A percentile compares a stretch with the other conserved stretches of the same genome.
Evolutionary conservation across 1,284 basidiomycete genomes (phyloP).

Genomic region (Lentinula novae-zelandiae): DNA sequence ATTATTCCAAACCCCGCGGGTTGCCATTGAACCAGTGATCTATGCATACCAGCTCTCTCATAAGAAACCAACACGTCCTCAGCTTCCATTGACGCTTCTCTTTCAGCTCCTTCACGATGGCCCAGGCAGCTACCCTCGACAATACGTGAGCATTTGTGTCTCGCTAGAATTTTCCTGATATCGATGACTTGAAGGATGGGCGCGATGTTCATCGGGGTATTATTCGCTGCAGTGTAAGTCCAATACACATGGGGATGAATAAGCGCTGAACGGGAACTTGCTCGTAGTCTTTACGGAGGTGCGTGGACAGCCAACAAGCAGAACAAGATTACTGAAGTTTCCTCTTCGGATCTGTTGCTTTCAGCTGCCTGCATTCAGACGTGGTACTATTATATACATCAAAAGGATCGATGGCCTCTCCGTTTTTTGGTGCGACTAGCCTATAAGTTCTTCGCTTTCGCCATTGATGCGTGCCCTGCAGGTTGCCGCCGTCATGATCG

Average conservation of each 20-base stretch:
- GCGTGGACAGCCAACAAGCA: too few relatives aligned
- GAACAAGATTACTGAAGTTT: not conserved
- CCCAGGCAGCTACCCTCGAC: not conserved
- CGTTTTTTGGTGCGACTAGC: not conserved
- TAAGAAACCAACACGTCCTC: not conserved
- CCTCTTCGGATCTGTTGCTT: not conserved
- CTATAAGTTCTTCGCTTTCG: not conserved
- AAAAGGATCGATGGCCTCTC: slow-evolving; percentile 6
- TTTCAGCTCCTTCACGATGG: not conserved
- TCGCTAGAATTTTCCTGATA: not conserved
- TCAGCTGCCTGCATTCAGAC: slow-evolving; percentile 2
- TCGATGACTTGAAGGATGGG: not conserved
- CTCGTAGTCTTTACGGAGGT: slow-evolving; percentile 3
- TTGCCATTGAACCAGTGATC: too few relatives aligned
- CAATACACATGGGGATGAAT: not conserved
- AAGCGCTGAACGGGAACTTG: not conserved
- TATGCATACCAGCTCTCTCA: not conserved
- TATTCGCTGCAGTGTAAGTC: slow-evolving; percentile 5
- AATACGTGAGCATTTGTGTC: not conserved
- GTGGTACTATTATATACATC: slow-evolving; percentile 5
- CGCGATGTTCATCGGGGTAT: slow-evolving; percentile 4
- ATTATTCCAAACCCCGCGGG: too few relatives aligned
- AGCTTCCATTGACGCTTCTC: not conserved
- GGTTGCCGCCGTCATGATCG: not conserved
- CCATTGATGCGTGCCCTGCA: not conserved